A percentile compares a stretch with the other conserved stretches of the same genome.
phyloP scores from a whole-genome alignment of 2,329 filamentous ascomycete genomes.

The Cladosporium velox region DNA sequence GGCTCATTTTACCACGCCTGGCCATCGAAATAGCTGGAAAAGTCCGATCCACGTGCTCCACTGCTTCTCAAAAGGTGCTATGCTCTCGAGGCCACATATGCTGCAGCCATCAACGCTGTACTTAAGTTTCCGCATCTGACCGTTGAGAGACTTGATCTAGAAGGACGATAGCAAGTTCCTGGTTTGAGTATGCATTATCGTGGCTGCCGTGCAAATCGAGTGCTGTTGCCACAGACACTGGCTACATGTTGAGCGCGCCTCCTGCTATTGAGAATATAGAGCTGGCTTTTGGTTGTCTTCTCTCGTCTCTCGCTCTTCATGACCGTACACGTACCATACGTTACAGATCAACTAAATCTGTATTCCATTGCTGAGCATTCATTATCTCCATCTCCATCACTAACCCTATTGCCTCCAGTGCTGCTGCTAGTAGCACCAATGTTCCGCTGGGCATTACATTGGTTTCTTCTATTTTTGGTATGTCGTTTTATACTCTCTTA shows the following conservation, averaged over 20 bases:
- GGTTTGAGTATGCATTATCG: background rate
- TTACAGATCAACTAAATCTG: background rate
- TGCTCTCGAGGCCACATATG: background rate
- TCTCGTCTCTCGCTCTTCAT: background rate
- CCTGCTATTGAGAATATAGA: background rate
- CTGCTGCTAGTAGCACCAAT: background rate
- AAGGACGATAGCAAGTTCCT: background rate
- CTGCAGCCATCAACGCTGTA: background rate
- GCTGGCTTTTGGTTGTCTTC: background rate
- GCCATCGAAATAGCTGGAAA: background rate
- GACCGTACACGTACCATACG: background rate
- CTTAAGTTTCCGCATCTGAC: background rate
- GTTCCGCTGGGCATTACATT: background rate
- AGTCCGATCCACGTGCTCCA: too few relatives aligned
- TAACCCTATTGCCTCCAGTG: too few relatives aligned
- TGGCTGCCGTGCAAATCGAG: background rate
- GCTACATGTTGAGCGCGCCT: background rate
- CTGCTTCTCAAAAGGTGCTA: too few relatives aligned
- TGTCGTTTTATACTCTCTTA: background rate
- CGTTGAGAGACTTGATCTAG: background rate
- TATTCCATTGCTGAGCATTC: background rate
- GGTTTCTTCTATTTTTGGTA: background rate
- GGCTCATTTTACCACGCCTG: background rate
- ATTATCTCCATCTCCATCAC: background rate
- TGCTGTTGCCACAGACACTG: background rate